Base-by-base conservation (phyloP, 345 rosid genomes). In the Syzygium aromaticum region DNA sequence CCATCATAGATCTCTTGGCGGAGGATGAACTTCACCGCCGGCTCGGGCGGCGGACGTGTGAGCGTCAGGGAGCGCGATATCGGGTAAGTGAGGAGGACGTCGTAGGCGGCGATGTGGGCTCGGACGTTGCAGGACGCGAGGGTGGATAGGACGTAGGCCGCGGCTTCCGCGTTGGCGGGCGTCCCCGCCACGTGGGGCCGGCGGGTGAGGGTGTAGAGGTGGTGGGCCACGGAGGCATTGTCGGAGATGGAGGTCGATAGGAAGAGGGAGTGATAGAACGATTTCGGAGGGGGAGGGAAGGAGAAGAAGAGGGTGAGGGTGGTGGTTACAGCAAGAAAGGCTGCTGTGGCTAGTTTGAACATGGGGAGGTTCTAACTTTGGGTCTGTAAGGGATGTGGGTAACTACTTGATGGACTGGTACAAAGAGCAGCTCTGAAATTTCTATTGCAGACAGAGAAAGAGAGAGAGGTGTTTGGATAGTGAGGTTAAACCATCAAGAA, bases 101-200 rank as follows among this genome's bases (percentile, higher is more conserved):
- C 91, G 86, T 97, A 97, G 91, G 96, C 83, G 30, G 83, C 87
- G 15, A 95, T 54, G 85, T 86, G 94, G 15, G 96, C 54, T 86
- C 88, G 54, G 83, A 94, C 67, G 67, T 86, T 77, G 87, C 85
- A 89, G 89, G 98, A 92, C 27, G 88, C 33, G 87, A 96, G 92
- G 52, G 88, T 84, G 19, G 97, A 93, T 7, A 87, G 94, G 52
- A 95, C 96, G 38, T 90, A 93, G 78, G 92, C 87, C 3, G 99
- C 98, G 8, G 93, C 93, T 51, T 95, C 95, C 3, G 94, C 93
- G 94, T 95, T 96, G 92, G 98, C 98, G 73, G 86, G 84, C 0
- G 99, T 89, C 86, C 98, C 98, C 8, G 99, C 98, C 7, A 92
- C 93, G 53, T 95, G 98, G 5, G 99, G 98, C 46, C 94, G 94